Evolutionary conservation across 2,329 filamentous ascomycete genomes (phyloP).

Genomic region (Trichoderma lentiforme): DNA sequence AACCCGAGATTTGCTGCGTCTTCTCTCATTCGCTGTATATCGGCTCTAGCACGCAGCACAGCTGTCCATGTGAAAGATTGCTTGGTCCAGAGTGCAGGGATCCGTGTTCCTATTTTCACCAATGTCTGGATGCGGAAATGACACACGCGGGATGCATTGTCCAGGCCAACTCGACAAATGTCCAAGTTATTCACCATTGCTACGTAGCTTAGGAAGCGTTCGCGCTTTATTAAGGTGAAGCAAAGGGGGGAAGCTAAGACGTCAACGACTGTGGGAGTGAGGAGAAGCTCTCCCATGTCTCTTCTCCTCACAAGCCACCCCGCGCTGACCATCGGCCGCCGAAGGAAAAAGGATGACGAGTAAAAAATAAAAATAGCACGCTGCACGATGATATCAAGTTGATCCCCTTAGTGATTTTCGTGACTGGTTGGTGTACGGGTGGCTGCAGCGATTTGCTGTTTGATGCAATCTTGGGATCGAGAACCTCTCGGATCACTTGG

Average conservation of each 20-base stretch:
- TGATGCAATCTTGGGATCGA: neutral
- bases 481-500: neutral
- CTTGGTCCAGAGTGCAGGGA: neutral
- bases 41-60: neutral
- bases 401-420: neutral
- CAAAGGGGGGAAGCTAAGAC: neutral
- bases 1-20: neutral
- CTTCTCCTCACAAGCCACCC: neutral
- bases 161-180: neutral
- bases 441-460: neutral
- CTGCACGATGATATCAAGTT: slow-evolving; percentile 4
- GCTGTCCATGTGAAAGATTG: neutral
- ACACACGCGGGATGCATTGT: neutral
- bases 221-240: neutral
- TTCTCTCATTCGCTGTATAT: neutral
- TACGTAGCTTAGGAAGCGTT: neutral
- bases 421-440: neutral
- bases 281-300: neutral
- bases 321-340: neutral
- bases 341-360: neutral
- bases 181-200: neutral
- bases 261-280: neutral
- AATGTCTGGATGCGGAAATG: slow-evolving; percentile 12
- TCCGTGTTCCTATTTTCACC: neutral
- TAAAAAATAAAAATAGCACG: slow-evolving; percentile 6